These are phyloP conservation scores for Rubroboletus pulcherrimus DNA, from an alignment of 768 basidiomycete species.

Conservation along the genomic window DNA sequence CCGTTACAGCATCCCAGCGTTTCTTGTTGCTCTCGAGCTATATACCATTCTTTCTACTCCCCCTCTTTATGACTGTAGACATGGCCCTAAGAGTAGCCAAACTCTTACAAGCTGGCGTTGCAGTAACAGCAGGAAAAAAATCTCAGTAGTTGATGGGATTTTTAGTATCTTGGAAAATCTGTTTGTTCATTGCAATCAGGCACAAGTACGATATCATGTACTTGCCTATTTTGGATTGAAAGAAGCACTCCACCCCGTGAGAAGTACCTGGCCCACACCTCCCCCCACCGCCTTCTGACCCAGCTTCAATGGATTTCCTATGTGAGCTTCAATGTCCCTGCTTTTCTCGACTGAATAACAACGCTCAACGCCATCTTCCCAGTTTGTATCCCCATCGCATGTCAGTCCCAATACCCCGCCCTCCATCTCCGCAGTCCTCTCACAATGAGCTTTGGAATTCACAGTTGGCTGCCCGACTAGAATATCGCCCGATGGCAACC, in stretches of 20 bases:
- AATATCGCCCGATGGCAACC: slow-evolving; percentile 52
- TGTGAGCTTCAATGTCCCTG: slow-evolving; percentile 2
- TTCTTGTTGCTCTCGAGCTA: slow-evolving; percentile 63
- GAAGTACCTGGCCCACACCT: neutral
- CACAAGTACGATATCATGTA: no score
- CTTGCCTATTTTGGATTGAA: neutral
- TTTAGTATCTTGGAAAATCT: neutral
- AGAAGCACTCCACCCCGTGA: neutral
- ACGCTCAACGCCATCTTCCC: slow-evolving; percentile 4
- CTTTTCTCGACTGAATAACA: neutral
- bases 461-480: slow-evolving; percentile 66
- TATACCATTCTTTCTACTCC: slow-evolving; percentile 71
- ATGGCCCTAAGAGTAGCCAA: slow-evolving; percentile 48
- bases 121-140: slow-evolving; percentile 13
- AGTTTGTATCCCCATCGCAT: slow-evolving; percentile 54
- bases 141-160: slow-evolving; percentile 3
- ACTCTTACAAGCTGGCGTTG: slow-evolving; percentile 29
- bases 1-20: slow-evolving; percentile 51
- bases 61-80: slow-evolving; percentile 69
- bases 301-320: slow-evolving; percentile 3
- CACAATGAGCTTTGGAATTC: neutral
- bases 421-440: slow-evolving; percentile 10
- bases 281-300: neutral
- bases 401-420: slow-evolving; percentile 31
- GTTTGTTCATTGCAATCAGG: neutral